phyloP scores from a whole-genome alignment of 2,329 filamentous ascomycete species.

The Aspergillus ochraceus region DNA sequence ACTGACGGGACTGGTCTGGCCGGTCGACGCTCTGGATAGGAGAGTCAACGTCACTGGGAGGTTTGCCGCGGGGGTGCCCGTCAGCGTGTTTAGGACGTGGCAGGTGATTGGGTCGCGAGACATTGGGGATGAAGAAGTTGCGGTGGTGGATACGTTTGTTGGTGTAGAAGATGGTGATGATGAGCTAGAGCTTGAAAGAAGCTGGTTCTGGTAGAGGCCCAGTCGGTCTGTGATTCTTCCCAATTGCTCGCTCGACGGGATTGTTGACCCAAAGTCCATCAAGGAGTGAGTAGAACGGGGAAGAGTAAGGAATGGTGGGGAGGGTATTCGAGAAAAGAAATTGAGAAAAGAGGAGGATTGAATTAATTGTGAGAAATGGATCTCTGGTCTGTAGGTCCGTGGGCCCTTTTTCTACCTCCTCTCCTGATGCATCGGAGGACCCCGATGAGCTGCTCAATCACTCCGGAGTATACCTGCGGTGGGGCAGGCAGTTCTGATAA shows the following conservation, averaged over 20 bases:
- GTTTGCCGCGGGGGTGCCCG: conserved; percentile 44
- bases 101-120: conserved; percentile 50
- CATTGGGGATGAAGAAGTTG: conserved; percentile 26
- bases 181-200: conserved; percentile 12
- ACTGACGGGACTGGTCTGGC: conserved; percentile 21
- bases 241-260: conserved; percentile 18
- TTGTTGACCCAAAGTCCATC: conserved; percentile 24
- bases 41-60: conserved; percentile 53
- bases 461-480: conserved; percentile 24
- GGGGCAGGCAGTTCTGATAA: conserved; percentile 8
- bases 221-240: conserved; percentile 33
- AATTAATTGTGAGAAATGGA: neutral
- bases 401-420: conserved; percentile 21
- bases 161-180: conserved; percentile 4
- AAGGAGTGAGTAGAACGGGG: conserved; percentile 9
- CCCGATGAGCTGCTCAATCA: conserved; percentile 27
- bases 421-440: conserved; percentile 33
- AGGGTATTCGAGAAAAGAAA: conserved; percentile 2
- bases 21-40: conserved; percentile 46
- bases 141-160: conserved; percentile 8
- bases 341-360: neutral
- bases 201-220: conserved; percentile 35
- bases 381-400: neutral
- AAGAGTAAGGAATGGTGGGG: conserved; percentile 1
- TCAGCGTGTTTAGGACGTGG: conserved; percentile 51